phyloP scores from a whole-genome alignment of 2,329 filamentous ascomycete species.

The Phialophora verrucosa region DNA sequence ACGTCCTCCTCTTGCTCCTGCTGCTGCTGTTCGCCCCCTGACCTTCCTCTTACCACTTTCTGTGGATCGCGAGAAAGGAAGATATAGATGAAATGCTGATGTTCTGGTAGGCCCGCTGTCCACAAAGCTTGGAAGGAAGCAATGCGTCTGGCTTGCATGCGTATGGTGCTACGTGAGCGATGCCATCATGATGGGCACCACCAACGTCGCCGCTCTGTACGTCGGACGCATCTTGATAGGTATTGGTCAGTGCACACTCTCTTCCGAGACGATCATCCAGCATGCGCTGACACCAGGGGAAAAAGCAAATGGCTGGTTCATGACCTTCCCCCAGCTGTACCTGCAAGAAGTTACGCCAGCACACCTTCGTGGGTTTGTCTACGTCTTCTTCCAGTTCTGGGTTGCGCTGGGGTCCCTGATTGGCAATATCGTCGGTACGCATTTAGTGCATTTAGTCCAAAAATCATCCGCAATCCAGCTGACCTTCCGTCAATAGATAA shows the following conservation, averaged over 20 bases:
- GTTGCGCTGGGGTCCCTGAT: conserved; percentile 43
- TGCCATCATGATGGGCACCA: conserved; percentile 51
- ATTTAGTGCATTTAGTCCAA: too few species aligned
- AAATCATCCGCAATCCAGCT: neutral
- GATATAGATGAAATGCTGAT: conserved; percentile 6
- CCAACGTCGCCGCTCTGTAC: conserved; percentile 51
- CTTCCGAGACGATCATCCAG: neutral
- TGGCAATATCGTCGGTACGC: conserved; percentile 8
- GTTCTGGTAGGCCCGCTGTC: conserved; percentile 51
- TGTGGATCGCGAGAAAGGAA: neutral
- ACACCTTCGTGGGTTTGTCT: conserved; percentile 56
- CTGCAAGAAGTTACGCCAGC: conserved; percentile 56
- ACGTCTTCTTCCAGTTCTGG: conserved; percentile 46
- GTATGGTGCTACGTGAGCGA: conserved; percentile 3
- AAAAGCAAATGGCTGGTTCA: conserved; percentile 51
- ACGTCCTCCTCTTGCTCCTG: conserved; percentile 49
- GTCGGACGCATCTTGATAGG: conserved; percentile 54
- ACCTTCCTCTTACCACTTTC: conserved; percentile 22
- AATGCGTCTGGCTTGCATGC: conserved; percentile 41
- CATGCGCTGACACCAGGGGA: neutral
- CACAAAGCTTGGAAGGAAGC: conserved; percentile 55
- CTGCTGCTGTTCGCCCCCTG: conserved; percentile 39
- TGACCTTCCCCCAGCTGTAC: conserved; percentile 56
- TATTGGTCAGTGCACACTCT: conserved; percentile 28
- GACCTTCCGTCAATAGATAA: conserved; percentile 18